A percentile compares a stretch with the other conserved stretches of the same genome.
Conservation (phyloP, 345 rosid genomes). For the Syzygium grande region DNA sequence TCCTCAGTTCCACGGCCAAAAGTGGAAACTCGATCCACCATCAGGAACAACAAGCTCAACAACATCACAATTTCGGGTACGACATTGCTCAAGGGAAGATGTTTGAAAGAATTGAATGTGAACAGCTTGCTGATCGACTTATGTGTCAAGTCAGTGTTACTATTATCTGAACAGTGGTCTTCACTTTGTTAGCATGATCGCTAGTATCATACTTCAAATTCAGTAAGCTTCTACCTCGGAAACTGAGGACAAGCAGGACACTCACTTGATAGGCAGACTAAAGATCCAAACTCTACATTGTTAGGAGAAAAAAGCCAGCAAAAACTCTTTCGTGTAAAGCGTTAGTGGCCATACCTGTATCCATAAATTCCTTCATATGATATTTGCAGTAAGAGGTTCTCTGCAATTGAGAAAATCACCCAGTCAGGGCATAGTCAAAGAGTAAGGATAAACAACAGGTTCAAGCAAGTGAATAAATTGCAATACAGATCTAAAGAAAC, state of each 20-base stretch:
- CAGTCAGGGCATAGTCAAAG: not conserved
- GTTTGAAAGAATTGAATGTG: too few relatives aligned
- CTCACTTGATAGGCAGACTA: constrained; percentile 78
- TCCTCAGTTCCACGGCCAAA: too few relatives aligned
- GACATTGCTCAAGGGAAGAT: too few relatives aligned
- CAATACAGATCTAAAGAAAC: too few relatives aligned
- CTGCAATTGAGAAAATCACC: constrained; percentile 24
- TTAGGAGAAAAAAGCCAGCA: not conserved
- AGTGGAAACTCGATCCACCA: too few relatives aligned
- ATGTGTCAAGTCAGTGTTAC: too few relatives aligned
- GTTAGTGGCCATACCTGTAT: constrained; percentile 42
- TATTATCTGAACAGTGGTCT: constrained; percentile 21
- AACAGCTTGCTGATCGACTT: too few relatives aligned
- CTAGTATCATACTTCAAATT: constrained; percentile 18
- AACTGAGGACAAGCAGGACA: constrained; percentile 64
- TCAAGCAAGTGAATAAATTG: too few relatives aligned
- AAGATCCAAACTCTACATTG: not conserved
- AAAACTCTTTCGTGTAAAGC: not conserved
- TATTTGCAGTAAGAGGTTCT: constrained; percentile 84
- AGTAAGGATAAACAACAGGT: not conserved
- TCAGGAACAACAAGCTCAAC: too few relatives aligned
- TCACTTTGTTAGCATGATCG: constrained; percentile 40
- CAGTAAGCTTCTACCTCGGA: constrained; percentile 49
- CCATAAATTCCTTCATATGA: constrained; percentile 87
- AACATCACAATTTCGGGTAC: too few relatives aligned